A percentile compares a stretch with the other conserved stretches of the same genome.
These are phyloP conservation scores for Stagonosporopsis cucurbitacearum DNA, from an alignment of 2,329 filamentous ascomycete species.

Conservation along the genomic window DNA sequence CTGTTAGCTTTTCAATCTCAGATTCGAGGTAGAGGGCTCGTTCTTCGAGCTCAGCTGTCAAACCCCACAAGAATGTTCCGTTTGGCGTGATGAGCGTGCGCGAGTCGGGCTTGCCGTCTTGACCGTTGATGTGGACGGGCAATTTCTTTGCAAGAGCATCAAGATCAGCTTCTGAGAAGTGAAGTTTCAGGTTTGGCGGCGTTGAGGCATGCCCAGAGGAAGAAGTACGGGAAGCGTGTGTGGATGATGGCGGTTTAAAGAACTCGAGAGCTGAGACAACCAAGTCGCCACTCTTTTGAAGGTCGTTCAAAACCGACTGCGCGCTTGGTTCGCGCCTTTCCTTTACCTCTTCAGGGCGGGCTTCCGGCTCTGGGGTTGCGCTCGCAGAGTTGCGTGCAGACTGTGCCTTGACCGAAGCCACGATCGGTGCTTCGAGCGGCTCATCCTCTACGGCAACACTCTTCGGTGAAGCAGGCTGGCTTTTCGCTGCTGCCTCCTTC, in stretches of 20 bases:
- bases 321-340: conserved; percentile 42
- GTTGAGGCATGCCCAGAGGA: conserved; percentile 31
- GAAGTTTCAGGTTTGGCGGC: conserved; percentile 46
- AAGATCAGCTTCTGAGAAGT: conserved; percentile 52
- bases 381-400: conserved; percentile 29
- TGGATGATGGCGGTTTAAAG: conserved; percentile 51
- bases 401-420: conserved; percentile 26
- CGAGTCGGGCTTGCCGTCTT: conserved; percentile 53
- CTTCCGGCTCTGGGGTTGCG: conserved; percentile 31
- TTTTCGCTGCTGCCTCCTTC: conserved; percentile 28
- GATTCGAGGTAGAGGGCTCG: conserved; percentile 73
- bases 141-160: conserved; percentile 63
- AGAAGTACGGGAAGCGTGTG: conserved; percentile 36
- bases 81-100: conserved; percentile 77
- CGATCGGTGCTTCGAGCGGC: conserved; percentile 23
- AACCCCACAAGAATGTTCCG: conserved; percentile 76
- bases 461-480: conserved; percentile 41
- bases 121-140: conserved; percentile 53
- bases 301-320: conserved; percentile 48
- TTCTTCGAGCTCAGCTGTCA: conserved; percentile 72
- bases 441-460: conserved; percentile 38
- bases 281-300: conserved; percentile 49
- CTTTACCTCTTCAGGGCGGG: conserved; percentile 35
- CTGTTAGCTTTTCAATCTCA: conserved; percentile 41
- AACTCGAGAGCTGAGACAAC: conserved; percentile 50